phyloP scores from a whole-genome alignment of 345 rosid species.

The Euclidium syriacum region DNA sequence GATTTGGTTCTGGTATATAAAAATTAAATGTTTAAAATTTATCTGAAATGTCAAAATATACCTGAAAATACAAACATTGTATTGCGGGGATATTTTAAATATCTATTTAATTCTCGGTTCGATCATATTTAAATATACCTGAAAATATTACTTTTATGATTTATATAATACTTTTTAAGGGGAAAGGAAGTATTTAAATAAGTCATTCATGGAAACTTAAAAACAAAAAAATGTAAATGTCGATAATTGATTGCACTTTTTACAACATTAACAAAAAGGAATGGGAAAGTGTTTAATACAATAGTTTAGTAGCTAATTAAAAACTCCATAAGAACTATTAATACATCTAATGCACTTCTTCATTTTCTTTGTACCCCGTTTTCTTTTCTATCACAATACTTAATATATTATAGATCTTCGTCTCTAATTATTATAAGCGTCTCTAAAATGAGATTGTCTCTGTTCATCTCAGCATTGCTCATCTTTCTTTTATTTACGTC shows the following conservation, averaged over 20 bases:
- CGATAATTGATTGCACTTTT: not conserved
- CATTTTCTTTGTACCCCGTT: not conserved
- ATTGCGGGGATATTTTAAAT: no score
- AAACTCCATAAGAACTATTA: not conserved
- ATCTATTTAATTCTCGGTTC: no score
- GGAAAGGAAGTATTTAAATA: no score
- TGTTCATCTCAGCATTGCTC: not conserved
- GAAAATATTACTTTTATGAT: no score
- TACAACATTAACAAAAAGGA: not conserved
- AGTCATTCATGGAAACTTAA: no score
- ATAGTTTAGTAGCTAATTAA: not conserved
- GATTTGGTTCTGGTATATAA: no score
- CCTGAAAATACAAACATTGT: no score
- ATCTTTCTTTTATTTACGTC: not conserved
- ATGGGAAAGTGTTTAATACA: not conserved
- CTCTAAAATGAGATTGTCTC: not conserved
- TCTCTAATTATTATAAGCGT: not conserved
- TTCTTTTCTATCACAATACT: not conserved
- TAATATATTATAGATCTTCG: not conserved
- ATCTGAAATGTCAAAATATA: no score
- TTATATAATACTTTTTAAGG: no score
- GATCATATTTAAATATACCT: no score
- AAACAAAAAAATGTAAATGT: slow-evolving; percentile 5
- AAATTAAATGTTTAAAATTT: no score
- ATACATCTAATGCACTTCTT: not conserved